Conservation (phyloP, 176 grass and related monocot species). For the Eragrostis curvula region DNA sequence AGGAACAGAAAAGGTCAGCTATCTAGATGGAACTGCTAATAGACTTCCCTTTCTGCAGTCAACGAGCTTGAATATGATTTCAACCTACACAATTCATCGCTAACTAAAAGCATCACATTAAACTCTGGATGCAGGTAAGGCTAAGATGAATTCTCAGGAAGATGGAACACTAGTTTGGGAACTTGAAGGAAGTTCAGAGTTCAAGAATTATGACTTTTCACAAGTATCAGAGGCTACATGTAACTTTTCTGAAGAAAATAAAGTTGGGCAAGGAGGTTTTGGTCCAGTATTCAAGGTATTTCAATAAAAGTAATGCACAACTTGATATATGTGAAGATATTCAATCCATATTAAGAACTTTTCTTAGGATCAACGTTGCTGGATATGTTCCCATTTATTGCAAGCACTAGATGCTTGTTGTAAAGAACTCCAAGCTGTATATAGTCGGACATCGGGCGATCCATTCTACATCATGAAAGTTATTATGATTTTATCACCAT, state of each 20-base stretch:
- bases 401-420: too few relatives aligned
- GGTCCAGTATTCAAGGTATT: constrained; percentile 64
- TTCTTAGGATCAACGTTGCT: too few relatives aligned
- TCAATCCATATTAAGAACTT: too few relatives aligned
- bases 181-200: background rate
- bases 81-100: background rate
- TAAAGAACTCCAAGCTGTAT: background rate
- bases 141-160: background rate
- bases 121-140: background rate
- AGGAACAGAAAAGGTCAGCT: background rate
- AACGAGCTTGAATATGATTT: background rate
- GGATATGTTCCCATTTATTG: too few relatives aligned
- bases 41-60: too few relatives aligned
- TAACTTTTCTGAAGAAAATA: constrained; percentile 42
- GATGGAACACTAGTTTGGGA: background rate
- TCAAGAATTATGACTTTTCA: background rate
- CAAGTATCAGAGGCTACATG: constrained; percentile 11
- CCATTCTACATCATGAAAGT: background rate
- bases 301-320: background rate
- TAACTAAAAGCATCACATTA: background rate
- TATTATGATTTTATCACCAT: too few relatives aligned
- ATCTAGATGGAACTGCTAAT: background rate
- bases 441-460: background rate
- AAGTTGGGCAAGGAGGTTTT: constrained; percentile 72
- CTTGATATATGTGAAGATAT: background rate